Base-by-base conservation (phyloP, 768 basidiomycete species). In the Hygrophoropsis aurantiaca region DNA sequence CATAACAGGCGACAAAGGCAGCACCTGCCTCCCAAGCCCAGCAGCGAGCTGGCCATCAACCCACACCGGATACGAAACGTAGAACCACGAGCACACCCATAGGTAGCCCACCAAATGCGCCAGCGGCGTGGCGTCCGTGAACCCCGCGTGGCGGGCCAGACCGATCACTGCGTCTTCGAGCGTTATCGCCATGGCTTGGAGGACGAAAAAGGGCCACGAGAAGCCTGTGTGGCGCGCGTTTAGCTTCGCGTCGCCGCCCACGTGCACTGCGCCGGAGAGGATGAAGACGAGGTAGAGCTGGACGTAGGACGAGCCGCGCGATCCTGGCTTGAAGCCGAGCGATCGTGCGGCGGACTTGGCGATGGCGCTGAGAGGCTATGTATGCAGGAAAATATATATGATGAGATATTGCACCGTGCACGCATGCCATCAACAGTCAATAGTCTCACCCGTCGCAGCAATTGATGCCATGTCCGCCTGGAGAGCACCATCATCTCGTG, bases 381-480 rank as follows among this genome's bases (percentile, higher is more conserved):
- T n/a, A 5, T 40, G 40, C 11, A 33, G 39, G 8, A 7, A 44
- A 20, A 19, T 32, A n/a, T 11, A n/a, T 34, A 34, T 24, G 20
- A 21, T 44, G 13, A 45, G 20, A 26, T 19, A 38, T 10, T 36
- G 38, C 19, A 21, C 20, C 19, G 40, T 30, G n/a, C 32, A 4
- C 26, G 18, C 9, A 2, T 20, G 16, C 10, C 11, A 4, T 11
- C 11, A 20, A 9, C 30, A 16, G 35, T 21, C 10, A n/a, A 24
- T 25, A 25, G 15, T 49, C 68, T 44, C 49, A 74, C 72, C 33
- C 64, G 60, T 33, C 69, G 64, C 20, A 71, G 40, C 24, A 60
- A 44, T 46, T 74, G 72, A 47, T 74, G 74, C 71, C 72, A 74
- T 1, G 61, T 53, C 23, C 59, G 59, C 19, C 70, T 69, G 47